A percentile compares a stretch with the other conserved stretches of the same genome.
Evolutionary conservation across 1,284 basidiomycete genomes (phyloP).

Genomic region (Sutorius eximius): DNA sequence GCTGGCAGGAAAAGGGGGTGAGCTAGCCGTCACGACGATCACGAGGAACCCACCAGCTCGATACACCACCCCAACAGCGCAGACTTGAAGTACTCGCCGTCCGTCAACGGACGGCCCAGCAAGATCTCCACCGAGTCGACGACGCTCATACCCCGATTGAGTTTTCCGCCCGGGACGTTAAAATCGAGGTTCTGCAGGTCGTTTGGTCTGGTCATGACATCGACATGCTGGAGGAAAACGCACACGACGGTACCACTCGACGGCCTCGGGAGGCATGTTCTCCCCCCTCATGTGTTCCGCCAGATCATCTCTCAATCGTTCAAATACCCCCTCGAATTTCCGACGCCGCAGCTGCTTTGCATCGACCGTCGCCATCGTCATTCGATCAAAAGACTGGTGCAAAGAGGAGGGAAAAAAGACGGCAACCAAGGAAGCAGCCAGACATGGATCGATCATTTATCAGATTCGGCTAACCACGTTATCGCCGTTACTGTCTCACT

Average conservation of each 20-base stretch:
- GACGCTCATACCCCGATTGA: conserved; percentile 94
- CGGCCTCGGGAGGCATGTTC: conserved; percentile 62
- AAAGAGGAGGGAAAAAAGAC: no score
- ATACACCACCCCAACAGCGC: conserved; percentile 96
- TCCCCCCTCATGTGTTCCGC: conserved; percentile 50
- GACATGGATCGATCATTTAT: conserved; percentile 2
- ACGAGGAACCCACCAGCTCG: conserved; percentile 60
- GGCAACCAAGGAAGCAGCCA: neutral
- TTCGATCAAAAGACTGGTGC: neutral
- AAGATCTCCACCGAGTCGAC: conserved; percentile 93
- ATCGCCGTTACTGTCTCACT: neutral
- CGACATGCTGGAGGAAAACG: conserved; percentile 16
- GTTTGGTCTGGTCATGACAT: no score
- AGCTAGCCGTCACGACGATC: neutral
- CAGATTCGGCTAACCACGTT: neutral
- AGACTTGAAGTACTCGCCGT: conserved; percentile 87
- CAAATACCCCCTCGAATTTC: conserved; percentile 33
- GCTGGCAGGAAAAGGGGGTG: conserved; percentile 44
- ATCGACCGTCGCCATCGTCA: conserved; percentile 15
- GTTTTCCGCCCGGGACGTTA: conserved; percentile 95
- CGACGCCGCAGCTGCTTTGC: conserved; percentile 28
- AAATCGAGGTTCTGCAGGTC: conserved; percentile 78
- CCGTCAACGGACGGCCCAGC: conserved; percentile 63
- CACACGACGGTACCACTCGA: conserved; percentile 63
- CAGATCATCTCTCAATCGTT: conserved; percentile 34